Percentiles rank a stretch among this genome's conserved stretches.
phyloP scores from a whole-genome alignment of 495 filamentous ascomycete species.

The Haplographium delicatum region DNA sequence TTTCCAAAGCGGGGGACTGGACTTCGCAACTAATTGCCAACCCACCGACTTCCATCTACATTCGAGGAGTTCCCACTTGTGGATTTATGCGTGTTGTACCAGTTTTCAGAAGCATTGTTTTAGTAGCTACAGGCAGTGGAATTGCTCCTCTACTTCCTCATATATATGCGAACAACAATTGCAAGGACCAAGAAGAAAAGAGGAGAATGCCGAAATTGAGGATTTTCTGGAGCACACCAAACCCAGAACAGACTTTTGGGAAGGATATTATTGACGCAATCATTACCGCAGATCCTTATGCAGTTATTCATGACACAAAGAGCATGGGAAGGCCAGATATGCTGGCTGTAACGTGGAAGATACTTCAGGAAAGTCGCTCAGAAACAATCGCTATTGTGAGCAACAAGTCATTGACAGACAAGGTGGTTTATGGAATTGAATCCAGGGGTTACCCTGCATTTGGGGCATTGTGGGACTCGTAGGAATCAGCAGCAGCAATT shows the following conservation, averaged over 20 bases:
- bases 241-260: conserved; percentile 38
- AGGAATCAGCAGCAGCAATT: too few relatives aligned
- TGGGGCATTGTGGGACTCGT: too few relatives aligned
- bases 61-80: conserved; percentile 43
- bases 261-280: conserved; percentile 36
- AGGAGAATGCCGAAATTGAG: too few relatives aligned
- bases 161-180: conserved; percentile 13
- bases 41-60: conserved; percentile 47
- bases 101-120: conserved; percentile 56
- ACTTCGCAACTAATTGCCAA: conserved; percentile 49
- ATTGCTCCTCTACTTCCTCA: conserved; percentile 56
- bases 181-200: too few relatives aligned
- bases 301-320: conserved; percentile 37
- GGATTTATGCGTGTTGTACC: conserved; percentile 60
- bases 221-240: conserved; percentile 40
- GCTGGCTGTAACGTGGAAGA: conserved; percentile 41
- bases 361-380: conserved; percentile 49
- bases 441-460: conserved; percentile 59
- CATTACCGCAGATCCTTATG: conserved; percentile 30
- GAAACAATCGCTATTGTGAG: conserved; percentile 67
- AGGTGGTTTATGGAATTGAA: conserved; percentile 60
- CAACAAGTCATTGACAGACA: conserved; percentile 58
- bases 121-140: conserved; percentile 68
- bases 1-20: conserved; percentile 71
- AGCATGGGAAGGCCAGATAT: conserved; percentile 33